phyloP scores from a whole-genome alignment of 2,329 filamentous ascomycete genomes.

The Rutstroemia sp. region DNA sequence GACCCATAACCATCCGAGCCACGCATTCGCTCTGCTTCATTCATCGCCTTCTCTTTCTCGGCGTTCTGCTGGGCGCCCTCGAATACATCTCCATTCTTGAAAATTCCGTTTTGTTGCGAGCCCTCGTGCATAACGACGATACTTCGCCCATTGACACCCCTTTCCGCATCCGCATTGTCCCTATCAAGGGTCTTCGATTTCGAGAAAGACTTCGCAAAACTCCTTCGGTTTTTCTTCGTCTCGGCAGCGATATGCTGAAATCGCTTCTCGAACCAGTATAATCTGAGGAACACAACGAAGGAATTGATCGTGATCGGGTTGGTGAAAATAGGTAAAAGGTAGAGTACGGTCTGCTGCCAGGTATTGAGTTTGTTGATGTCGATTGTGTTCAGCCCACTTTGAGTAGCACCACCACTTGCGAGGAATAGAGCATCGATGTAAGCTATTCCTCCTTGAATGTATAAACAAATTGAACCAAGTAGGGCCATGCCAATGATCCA shows the following conservation, averaged over 20 bases:
- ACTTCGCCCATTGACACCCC: constrained; percentile 55
- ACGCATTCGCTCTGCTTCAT: constrained; percentile 12
- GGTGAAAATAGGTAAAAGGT: constrained; percentile 62
- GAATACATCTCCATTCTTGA: constrained; percentile 50
- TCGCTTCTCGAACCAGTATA: constrained; percentile 98
- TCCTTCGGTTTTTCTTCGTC: constrained; percentile 57
- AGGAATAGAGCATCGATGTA: constrained; percentile 92
- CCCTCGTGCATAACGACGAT: constrained; percentile 60
- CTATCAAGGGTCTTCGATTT: constrained; percentile 41
- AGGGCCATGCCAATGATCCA: constrained; percentile 73
- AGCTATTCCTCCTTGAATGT: constrained; percentile 49
- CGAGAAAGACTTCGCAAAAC: constrained; percentile 54
- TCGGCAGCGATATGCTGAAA: constrained; percentile 80
- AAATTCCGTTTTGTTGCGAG: constrained; percentile 43
- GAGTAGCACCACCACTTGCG: constrained; percentile 76
- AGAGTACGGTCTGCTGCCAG: constrained; percentile 68
- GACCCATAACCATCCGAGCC: constrained; percentile 11
- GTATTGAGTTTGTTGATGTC: constrained; percentile 60
- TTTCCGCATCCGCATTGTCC: constrained; percentile 36
- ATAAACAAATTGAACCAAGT: constrained; percentile 71
- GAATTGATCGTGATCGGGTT: constrained; percentile 82
- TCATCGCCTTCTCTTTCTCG: constrained; percentile 14
- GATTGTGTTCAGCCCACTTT: constrained; percentile 84
- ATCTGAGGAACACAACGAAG: constrained; percentile 80
- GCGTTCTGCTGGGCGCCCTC: constrained; percentile 9